Base-by-base conservation (phyloP, 2,329 filamentous ascomycete genomes). In the Pseudogymnoascus sp. region DNA sequence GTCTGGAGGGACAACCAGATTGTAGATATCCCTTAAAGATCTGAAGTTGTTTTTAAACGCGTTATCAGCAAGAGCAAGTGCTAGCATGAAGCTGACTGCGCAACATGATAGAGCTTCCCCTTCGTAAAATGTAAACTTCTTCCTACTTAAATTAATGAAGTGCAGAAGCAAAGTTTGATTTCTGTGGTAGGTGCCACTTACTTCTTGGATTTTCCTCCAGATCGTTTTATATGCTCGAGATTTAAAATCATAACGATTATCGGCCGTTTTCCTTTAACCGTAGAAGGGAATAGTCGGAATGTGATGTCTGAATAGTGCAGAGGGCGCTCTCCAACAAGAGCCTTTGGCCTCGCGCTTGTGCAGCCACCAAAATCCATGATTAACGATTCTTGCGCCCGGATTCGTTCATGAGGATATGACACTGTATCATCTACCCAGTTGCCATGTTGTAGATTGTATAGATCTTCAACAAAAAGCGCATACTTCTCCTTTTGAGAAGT, bases 191-290 rank as follows among this genome's bases (percentile, higher is more conserved):
- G 4, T 37, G 27, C 29, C 4, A 67, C 60, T 66, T 61, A 67
- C 60, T 58, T 52, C 60, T 69, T 67, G 13, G 62, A 68, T 33
- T 66, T 68, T 29, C 67, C 63, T 33, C 61, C 60, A 33, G 62
- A 67, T 61, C 64, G 65, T 64, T 72, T 72, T n/a, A 70, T 66
- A 29, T 67, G 55, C 58, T 67, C 64, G 2, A 72, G 64, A 62
- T 68, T 69, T 60, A 70, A 60, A 13, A 61, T 65, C 18, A 71
- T 58, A 15, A 61, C 60, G 60, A 71, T 45, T 48, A 65, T 61
- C 12, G 65, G 62, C 48, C 59, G 65, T 21, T 42, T 42, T 25
- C 64, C 65, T 60, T 64, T 65, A 36, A 61, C 52, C 4, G 40
- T 59, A 58, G 65, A 62, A 27, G 65, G 67, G 40, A 72, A 69